These are phyloP conservation scores for Russula foetens DNA, from an alignment of 768 basidiomycete species.

Conservation along the genomic window DNA sequence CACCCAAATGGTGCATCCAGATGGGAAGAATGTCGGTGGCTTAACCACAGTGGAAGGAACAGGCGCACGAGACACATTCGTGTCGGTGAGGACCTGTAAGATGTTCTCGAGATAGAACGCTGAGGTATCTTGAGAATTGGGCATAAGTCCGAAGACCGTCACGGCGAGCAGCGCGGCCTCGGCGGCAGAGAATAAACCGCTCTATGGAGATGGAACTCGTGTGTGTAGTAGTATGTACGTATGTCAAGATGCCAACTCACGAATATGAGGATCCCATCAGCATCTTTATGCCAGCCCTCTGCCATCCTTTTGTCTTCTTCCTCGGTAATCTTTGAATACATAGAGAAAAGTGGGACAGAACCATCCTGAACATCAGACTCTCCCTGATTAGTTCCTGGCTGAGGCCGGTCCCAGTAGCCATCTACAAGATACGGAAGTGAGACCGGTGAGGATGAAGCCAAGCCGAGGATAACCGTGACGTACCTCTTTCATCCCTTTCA, in stretches of 20 bases:
- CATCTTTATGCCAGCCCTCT: conserved; percentile 15
- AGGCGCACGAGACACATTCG: too few species aligned
- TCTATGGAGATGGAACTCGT: too few species aligned
- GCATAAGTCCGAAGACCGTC: too few species aligned
- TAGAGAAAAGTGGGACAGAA: background rate
- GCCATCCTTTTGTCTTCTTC: conserved; percentile 10
- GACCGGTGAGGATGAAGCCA: too few species aligned
- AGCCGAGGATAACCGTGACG: too few species aligned
- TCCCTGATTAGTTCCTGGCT: too few species aligned
- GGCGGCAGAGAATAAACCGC: conserved; percentile 15
- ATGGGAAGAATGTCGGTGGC: background rate
- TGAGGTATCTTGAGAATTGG: background rate
- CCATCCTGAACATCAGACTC: background rate
- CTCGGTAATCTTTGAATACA: conserved; percentile 7
- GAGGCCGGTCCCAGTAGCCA: too few species aligned
- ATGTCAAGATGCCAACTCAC: background rate
- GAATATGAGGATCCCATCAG: conserved; percentile 16
- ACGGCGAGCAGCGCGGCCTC: too few species aligned
- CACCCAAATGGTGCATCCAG: background rate
- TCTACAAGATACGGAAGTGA: too few species aligned
- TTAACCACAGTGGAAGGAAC: background rate
- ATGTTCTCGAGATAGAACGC: background rate
- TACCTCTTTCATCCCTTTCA: too few species aligned
- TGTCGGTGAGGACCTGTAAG: background rate
- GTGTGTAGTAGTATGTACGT: too few species aligned